These are phyloP conservation scores for Mycena epipterygia DNA, from an alignment of 768 basidiomycete species.

Conservation along the genomic window DNA sequence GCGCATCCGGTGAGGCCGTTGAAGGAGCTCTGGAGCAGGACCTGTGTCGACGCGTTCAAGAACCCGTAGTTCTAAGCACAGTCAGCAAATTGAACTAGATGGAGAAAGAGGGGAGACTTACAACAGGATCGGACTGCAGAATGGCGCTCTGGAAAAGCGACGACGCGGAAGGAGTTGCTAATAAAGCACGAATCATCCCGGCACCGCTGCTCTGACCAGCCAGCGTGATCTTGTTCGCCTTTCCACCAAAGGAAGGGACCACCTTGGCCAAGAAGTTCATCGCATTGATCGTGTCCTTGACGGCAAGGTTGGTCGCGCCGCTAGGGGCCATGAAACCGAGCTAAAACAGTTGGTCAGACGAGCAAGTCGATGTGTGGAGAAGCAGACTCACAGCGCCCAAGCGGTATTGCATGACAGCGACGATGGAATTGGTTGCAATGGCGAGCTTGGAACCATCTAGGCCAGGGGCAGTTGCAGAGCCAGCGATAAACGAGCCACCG, in stretches of 20 bases:
- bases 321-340: conserved; percentile 83
- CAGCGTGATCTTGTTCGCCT: conserved; percentile 72
- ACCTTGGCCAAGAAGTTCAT: conserved; percentile 72
- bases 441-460: conserved; percentile 86
- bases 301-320: conserved; percentile 78
- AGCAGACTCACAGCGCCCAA: conserved; percentile 74
- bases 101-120: conserved; percentile 46
- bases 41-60: conserved; percentile 66
- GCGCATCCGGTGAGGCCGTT: conserved; percentile 62
- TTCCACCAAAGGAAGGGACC: conserved; percentile 77
- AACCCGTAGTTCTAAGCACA: conserved; percentile 77
- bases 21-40: conserved; percentile 66
- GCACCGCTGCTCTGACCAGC: conserved; percentile 91
- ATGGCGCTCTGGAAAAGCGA: conserved; percentile 84
- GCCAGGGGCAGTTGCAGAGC: conserved; percentile 78
- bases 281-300: conserved; percentile 77
- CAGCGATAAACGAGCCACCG: conserved; percentile 84
- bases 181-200: conserved; percentile 80
- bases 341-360: conserved; percentile 48
- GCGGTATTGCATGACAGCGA: conserved; percentile 87
- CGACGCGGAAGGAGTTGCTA: conserved; percentile 79
- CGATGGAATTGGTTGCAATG: conserved; percentile 77
- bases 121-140: conserved; percentile 91
- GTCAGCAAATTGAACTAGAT: conserved; percentile 21
- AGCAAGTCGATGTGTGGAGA: not conserved